Evolutionary conservation across 306 rosid genomes (phyloP).

Genomic region (Benincasa hispida): DNA sequence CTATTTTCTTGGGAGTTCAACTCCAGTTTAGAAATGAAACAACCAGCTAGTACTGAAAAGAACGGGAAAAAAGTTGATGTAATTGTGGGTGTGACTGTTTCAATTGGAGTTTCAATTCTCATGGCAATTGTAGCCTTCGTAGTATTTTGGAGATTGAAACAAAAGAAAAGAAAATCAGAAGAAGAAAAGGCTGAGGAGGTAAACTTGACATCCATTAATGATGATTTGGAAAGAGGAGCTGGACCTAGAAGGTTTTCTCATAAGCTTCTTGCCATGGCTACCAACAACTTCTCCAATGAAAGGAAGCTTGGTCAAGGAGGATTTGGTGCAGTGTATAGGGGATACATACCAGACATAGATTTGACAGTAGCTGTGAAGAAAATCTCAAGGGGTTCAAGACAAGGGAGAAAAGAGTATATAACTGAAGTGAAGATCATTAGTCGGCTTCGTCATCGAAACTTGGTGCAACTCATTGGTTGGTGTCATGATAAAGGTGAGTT

Average conservation of each 20-base stretch:
- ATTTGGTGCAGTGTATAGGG: background rate
- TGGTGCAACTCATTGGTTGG: constrained; percentile 1
- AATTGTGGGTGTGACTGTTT: background rate
- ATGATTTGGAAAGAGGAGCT: background rate
- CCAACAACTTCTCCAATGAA: background rate
- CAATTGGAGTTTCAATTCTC: background rate
- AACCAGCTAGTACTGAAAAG: background rate
- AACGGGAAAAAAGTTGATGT: background rate
- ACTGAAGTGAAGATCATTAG: background rate
- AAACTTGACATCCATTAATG: background rate
- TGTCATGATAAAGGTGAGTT: background rate
- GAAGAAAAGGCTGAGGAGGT: background rate
- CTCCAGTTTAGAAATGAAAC: background rate
- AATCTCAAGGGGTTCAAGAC: background rate
- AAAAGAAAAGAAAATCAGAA: background rate
- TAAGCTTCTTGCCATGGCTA: background rate
- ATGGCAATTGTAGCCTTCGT: background rate
- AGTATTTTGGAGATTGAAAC: background rate
- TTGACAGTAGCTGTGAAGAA: background rate
- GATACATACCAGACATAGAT: background rate
- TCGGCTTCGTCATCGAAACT: background rate
- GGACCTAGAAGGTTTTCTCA: background rate
- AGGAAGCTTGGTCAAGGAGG: background rate
- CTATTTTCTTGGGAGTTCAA: constrained; percentile 1
- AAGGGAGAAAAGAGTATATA: background rate